Evolutionary conservation across 2,329 filamentous ascomycete genomes (phyloP).

Genomic region (Fusarium phyllophilum): DNA sequence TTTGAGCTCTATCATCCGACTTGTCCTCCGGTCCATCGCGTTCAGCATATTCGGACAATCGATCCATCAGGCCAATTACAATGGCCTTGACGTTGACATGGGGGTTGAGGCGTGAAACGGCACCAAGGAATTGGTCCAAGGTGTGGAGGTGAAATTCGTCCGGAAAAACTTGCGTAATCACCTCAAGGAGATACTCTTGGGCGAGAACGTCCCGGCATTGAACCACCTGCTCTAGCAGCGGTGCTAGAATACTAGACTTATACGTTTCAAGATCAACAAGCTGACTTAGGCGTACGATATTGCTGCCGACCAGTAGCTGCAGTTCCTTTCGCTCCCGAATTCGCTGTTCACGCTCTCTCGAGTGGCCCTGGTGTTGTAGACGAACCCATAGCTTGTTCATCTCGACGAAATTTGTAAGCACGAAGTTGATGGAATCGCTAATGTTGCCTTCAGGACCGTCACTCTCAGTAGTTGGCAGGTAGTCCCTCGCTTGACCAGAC

Average conservation of each 20-base stretch:
- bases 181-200: conserved; percentile 96
- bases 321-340: conserved; percentile 95
- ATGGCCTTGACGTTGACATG: conserved; percentile 98
- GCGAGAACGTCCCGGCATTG: conserved; percentile 97
- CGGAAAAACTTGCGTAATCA: conserved; percentile 98
- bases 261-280: conserved; percentile 95
- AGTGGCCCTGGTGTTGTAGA: conserved; percentile 96
- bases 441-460: conserved; percentile 96
- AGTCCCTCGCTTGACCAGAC: conserved; percentile 92
- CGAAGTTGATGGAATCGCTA: conserved; percentile 97
- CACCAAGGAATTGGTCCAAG: conserved; percentile 91
- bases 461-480: conserved; percentile 80
- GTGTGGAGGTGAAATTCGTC: conserved; percentile 99
- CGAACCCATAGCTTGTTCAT: conserved; percentile 99
- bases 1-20: conserved; percentile 73
- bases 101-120: conserved; percentile 91
- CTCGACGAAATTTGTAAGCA: conserved; percentile 98
- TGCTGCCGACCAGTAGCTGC: conserved; percentile 94
- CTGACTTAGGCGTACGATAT: conserved; percentile 93
- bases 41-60: conserved; percentile 93
- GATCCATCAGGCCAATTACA: conserved; percentile 97
- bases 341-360: conserved; percentile 89
- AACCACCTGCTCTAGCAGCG: conserved; percentile 94
- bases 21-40: conserved; percentile 80
- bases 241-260: conserved; percentile 87